A percentile compares a stretch with the other conserved stretches of the same genome.
phyloP scores from a whole-genome alignment of 176 grass and related monocot genomes.

The Echinochloa phyllopogon region DNA sequence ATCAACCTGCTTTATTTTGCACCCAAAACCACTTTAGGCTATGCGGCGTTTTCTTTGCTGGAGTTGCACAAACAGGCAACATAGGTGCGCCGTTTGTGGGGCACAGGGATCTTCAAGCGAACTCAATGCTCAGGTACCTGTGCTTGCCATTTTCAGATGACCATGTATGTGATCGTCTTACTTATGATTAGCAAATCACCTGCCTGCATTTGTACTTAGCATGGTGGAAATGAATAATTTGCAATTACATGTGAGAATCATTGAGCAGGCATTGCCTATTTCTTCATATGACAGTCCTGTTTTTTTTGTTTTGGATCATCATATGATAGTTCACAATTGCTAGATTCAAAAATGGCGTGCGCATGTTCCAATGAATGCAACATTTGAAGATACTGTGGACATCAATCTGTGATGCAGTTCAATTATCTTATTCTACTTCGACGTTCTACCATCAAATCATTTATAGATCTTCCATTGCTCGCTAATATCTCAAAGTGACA shows the following conservation, averaged over 20 bases:
- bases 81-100: neutral
- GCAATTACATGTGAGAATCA: neutral
- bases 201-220: neutral
- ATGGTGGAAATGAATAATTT: no score
- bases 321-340: neutral
- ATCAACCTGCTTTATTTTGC: neutral
- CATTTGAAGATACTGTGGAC: neutral
- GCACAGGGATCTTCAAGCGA: neutral
- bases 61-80: neutral
- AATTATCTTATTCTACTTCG: neutral
- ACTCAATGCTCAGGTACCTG: neutral
- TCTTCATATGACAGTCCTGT: neutral
- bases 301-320: neutral
- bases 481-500: neutral
- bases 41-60: slow-evolving; percentile 6
- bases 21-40: slow-evolving; percentile 14
- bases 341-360: neutral
- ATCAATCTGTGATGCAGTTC: neutral
- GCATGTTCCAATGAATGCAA: neutral
- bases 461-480: neutral
- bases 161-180: neutral
- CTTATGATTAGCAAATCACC: neutral
- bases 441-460: neutral
- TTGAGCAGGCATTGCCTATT: neutral
- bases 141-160: neutral